Conservation (phyloP, 2,329 filamentous ascomycete genomes). For the Aurifilum marmelostoma region DNA sequence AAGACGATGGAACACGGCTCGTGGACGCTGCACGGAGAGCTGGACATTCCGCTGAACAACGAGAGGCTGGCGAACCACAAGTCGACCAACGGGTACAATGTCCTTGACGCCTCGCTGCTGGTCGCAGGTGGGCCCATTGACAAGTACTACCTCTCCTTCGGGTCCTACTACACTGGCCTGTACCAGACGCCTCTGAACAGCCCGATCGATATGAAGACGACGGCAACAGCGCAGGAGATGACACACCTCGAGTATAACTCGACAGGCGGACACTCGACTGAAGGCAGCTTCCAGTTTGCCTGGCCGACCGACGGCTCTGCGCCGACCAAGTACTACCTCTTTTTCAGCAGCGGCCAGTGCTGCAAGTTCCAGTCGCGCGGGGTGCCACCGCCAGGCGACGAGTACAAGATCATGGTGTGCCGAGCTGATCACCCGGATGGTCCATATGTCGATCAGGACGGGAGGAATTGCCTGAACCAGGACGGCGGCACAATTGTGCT, state of each 20-base stretch:
- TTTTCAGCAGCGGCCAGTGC: slow-evolving; percentile 62
- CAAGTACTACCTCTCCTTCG: slow-evolving; percentile 53
- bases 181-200: slow-evolving; percentile 42
- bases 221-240: not conserved
- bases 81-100: slow-evolving; percentile 10
- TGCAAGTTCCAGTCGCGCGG: slow-evolving; percentile 51
- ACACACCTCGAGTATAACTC: slow-evolving; percentile 17
- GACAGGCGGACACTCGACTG: slow-evolving; percentile 12
- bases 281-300: slow-evolving; percentile 37
- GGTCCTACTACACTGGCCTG: slow-evolving; percentile 64
- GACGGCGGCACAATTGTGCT: slow-evolving; percentile 63
- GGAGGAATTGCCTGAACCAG: slow-evolving; percentile 50
- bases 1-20: slow-evolving; percentile 38
- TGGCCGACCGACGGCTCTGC: slow-evolving; percentile 53
- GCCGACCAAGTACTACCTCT: slow-evolving; percentile 56
- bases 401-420: slow-evolving; percentile 67
- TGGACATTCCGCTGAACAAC: slow-evolving; percentile 15
- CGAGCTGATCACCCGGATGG: slow-evolving; percentile 53
- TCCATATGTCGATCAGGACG: slow-evolving; percentile 57
- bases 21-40: slow-evolving; percentile 55
- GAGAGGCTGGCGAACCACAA: not conserved
- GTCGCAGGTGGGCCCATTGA: not conserved
- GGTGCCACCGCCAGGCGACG: slow-evolving; percentile 54
- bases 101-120: slow-evolving; percentile 18
- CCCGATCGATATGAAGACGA: slow-evolving; percentile 6